phyloP scores from a whole-genome alignment of 139 green algal genomes.

The Chlorella vulgaris region DNA sequence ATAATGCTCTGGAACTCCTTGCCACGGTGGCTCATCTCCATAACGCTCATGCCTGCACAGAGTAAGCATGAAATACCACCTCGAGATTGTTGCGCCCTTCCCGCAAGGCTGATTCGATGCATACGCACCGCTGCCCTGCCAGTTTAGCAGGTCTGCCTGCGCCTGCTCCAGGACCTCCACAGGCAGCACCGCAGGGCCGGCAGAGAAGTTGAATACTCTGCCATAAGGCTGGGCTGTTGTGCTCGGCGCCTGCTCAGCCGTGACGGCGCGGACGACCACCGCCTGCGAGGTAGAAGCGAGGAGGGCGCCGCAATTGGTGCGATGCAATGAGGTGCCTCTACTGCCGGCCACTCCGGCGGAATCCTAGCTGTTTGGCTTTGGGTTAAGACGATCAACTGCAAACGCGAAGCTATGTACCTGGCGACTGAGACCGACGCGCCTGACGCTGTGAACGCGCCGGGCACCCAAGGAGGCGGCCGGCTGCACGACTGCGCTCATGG shows the following conservation, averaged over 20 bases:
- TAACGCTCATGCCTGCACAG: slow-evolving; percentile 90
- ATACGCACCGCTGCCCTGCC: slow-evolving; percentile 55
- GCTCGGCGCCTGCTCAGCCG: background rate
- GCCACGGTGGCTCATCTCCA: slow-evolving; percentile 99
- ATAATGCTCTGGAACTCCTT: slow-evolving; percentile 95
- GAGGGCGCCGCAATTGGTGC: background rate
- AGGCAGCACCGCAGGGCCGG: slow-evolving; percentile 91
- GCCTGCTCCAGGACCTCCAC: slow-evolving; percentile 91
- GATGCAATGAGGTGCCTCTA: background rate
- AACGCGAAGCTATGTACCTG: too few relatives aligned
- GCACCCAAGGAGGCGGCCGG: too few relatives aligned
- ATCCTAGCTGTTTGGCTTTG: too few relatives aligned
- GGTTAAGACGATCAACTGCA: too few relatives aligned
- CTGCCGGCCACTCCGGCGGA: too few relatives aligned
- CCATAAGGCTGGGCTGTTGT: slow-evolving; percentile 48
- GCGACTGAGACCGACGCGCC: too few relatives aligned
- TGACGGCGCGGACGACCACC: slow-evolving; percentile 20
- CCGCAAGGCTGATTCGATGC: too few relatives aligned
- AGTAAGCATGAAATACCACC: background rate
- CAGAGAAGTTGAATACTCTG: slow-evolving; percentile 86
- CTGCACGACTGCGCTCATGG: too few relatives aligned
- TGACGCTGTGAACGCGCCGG: too few relatives aligned
- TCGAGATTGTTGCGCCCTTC: too few relatives aligned
- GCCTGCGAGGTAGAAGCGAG: slow-evolving; percentile 8
- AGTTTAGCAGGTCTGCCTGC: slow-evolving; percentile 96